Base-by-base conservation (phyloP, 257 asterid species). In the Jacaranda mimosifolia region DNA sequence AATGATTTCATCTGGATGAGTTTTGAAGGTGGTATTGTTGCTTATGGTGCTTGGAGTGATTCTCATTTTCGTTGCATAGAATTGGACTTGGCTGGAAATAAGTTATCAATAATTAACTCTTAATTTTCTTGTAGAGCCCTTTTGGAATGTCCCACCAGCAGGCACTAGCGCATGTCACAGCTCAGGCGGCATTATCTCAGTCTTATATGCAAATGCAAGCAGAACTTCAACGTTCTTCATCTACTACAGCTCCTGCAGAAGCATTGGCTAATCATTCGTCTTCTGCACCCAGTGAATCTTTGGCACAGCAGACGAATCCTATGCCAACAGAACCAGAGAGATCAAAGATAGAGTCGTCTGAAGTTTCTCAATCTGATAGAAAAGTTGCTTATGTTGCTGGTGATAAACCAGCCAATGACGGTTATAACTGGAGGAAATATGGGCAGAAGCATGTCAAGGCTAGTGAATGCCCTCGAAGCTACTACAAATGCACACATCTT, bases 101-200 rank as follows among this genome's bases (percentile, higher is more conserved):
- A 18, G n/a, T 75, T 74, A 55, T 78, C 58, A 55, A n/a, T 48
- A 12, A 49, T 79, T n/a, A 58, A 8, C 39, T 74, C 40, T 69
- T 62, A 35, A 46, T 21, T 73, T 76, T 49, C 36, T 11, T 80
- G 83, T 87, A 96, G 99, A 96, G 99, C 74, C 97, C 99, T 4
- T 96, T 96, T 79, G 99, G 97, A 81, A 93, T 96, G 97, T 96
- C 99, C 3, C 98, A 96, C 81, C 98, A 91, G 86, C 99, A 96
- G 58, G 99, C 97, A 63, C 75, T 93, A 39, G 99, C 98, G 0
- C 98, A 96, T 56, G 99, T 93, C 46, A 96, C 99, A 52, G 99
- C 96, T 17, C 99, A 96, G 78, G 99, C 99, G 9, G 96, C 93
- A 8, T 74, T 87, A 3, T 88, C 94, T 18, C 96, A 82, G 62